A percentile compares a stretch with the other conserved stretches of the same genome.
These are phyloP conservation scores for Tausonia pullulans DNA, from an alignment of 1,284 basidiomycete species.

Conservation along the genomic window DNA sequence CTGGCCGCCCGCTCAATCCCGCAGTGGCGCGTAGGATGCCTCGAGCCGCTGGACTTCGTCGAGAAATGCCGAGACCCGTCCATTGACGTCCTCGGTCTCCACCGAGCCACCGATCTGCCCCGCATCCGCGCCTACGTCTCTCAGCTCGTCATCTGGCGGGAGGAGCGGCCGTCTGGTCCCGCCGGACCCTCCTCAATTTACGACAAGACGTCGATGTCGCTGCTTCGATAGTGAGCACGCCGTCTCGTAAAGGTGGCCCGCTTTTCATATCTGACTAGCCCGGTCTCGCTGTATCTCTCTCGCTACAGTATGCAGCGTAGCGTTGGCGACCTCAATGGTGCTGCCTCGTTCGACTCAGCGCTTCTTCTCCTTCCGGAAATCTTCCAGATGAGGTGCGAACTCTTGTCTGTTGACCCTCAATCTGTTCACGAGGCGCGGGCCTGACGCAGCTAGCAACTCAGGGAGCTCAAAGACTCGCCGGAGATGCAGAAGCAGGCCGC, in stretches of 20 bases:
- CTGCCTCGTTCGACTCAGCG: slow-evolving; percentile 61
- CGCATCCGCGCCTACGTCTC: slow-evolving; percentile 47
- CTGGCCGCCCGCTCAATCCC: slow-evolving; percentile 29
- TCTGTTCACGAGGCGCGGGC: background rate
- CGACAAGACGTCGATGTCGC: slow-evolving; percentile 69
- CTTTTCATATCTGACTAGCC: too few species aligned
- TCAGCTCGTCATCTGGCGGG: slow-evolving; percentile 54
- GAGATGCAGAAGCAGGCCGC: slow-evolving; percentile 36
- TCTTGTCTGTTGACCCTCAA: background rate
- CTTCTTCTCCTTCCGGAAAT: slow-evolving; percentile 52
- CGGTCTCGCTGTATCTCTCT: background rate
- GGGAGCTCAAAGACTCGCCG: slow-evolving; percentile 35
- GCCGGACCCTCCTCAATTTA: slow-evolving; percentile 50
- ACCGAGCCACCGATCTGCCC: slow-evolving; percentile 47
- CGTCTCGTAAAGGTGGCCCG: too few species aligned
- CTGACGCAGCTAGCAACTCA: background rate
- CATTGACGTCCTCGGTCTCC: slow-evolving; percentile 60
- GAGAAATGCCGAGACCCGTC: slow-evolving; percentile 48
- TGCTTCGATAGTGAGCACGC: slow-evolving; percentile 10
- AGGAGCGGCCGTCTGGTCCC: slow-evolving; percentile 60
- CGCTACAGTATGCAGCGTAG: slow-evolving; percentile 33
- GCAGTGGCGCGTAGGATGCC: slow-evolving; percentile 51
- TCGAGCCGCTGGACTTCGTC: slow-evolving; percentile 54
- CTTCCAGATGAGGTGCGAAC: slow-evolving; percentile 27
- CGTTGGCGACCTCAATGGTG: slow-evolving; percentile 61